Evolutionary conservation across 305 asterid species (phyloP), one percentile per base, ranked within the genome.

Genomic region (Plantago coronopus): DNA sequence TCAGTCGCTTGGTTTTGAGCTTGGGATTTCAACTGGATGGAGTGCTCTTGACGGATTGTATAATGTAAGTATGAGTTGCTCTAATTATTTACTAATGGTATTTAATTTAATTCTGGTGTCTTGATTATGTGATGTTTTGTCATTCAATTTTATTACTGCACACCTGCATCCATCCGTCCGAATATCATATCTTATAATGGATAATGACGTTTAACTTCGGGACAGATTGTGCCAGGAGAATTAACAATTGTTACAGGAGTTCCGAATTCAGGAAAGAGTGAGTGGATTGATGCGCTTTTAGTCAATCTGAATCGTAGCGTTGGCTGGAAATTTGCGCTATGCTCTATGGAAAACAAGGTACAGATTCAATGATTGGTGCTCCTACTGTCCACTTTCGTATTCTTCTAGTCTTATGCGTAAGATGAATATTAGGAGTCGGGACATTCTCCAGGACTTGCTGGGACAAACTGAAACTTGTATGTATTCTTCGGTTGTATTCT

Each of bases 241-340:
- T 72, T 93, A 76, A 85, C 97, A 57, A 68, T 93, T 68, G 88
- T 93, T 54, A 89, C 98, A 25, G 98, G 97, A 69, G 94, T 93
- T 66, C 98, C 98, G 18, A 93, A 93, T 83, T 93, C 98, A 11
- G 98, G 96, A 69, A 93, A 93, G 89, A 89, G 98, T 70, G 98
- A 93, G 72, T 89, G 98, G 98, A 93, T 93, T 71, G 97, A 93
- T 76, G 96, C 98, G 72, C 95, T 93, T 57, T 48, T 93, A 64
- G 85, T 95, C 88, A 93, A 93, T 74, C 94, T 93, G 69, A 93
- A 89, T 71, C 88, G 57, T 37, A 81, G 69, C 48, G 95, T 74
- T 66, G 98, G 96, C 62, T 93, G 97, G 97, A 93, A 85, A 80
- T 93, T 93, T 69, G 96, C 86, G 47, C 81, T 91, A 48, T 91